Conservation (phyloP, 2,329 filamentous ascomycete genomes). For the Trichophyton equinum region DNA sequence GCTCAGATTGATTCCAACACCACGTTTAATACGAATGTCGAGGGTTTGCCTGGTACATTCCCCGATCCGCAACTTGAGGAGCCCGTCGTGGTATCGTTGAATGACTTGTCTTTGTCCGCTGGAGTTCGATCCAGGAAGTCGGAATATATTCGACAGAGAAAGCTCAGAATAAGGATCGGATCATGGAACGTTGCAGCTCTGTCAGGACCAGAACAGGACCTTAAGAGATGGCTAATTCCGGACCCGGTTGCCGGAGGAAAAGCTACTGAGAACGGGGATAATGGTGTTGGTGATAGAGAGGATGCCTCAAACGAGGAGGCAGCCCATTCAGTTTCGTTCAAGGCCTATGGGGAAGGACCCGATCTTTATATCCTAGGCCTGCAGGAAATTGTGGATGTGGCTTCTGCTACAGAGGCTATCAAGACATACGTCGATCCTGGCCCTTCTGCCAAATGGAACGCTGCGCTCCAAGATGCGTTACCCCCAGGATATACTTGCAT, state of each 20-base stretch:
- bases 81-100: constrained; percentile 11
- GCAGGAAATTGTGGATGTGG: constrained; percentile 84
- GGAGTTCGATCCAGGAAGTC: constrained; percentile 57
- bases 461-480: constrained; percentile 58
- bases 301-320: background rate
- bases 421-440: constrained; percentile 61
- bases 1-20: background rate
- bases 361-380: constrained; percentile 82
- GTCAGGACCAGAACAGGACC: constrained; percentile 73
- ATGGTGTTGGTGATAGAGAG: background rate
- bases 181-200: constrained; percentile 90
- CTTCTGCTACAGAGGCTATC: constrained; percentile 61
- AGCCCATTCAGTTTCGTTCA: constrained; percentile 8
- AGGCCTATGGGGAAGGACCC: constrained; percentile 55
- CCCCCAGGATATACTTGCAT: constrained; percentile 66
- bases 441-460: constrained; percentile 66
- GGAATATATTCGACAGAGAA: constrained; percentile 66
- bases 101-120: constrained; percentile 37
- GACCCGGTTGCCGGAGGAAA: constrained; percentile 28
- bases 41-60: constrained; percentile 40
- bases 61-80: constrained; percentile 21
- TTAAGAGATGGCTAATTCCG: constrained; percentile 72
- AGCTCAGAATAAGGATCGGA: constrained; percentile 75
- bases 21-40: constrained; percentile 7
- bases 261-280: constrained; percentile 25